Evolutionary conservation across 202 grass and related monocot species (phyloP), one percentile per base, ranked within the genome.

Genomic region (Setaria viridis): DNA sequence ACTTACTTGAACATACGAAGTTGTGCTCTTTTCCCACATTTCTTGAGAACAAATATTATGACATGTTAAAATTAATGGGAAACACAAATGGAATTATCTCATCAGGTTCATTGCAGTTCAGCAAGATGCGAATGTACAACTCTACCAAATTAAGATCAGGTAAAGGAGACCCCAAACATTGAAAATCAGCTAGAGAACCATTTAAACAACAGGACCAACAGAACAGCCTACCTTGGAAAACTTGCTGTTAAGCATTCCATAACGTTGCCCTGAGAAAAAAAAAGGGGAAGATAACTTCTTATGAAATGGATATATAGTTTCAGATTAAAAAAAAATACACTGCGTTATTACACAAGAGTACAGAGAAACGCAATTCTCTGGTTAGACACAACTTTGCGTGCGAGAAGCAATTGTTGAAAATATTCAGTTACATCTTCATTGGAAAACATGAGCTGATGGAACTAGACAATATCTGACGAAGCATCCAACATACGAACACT

Each of bases 201-300:
- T 47, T 29, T 41, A 50, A 50, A 85, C 10, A 74, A 56, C 14
- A 20, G 3, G 77, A 48, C 19, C 12, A 13, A 68, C 13, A 78
- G 30, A 72, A 46, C 3, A 32, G 2, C 58, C 70, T 79, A 95
- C 93, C 93, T 95, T 81, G 74, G 9, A 43, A 90, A 89, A 87
- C 60, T 82, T 4, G 72, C 68, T 20, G 87, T 87, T 79, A 93
- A 76, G 87, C 88, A 95, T 25, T 87, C 88, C 93, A 95, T 95
- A 35, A 67, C 47, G 73, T 76, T 82, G 25, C 58, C 79, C 92
- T 94, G 83, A n/a, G 74, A 29, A 50, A 83, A 54, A 12, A 39
- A 1, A 4, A 9, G 11, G 9, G 9, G 34, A 70, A 3, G 0
- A 55, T 10, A 37, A 2, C 32, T 13, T 19, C 9, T 58, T 16